These are phyloP conservation scores for Mycena floridula DNA, from an alignment of 768 basidiomycete genomes.

Conservation along the genomic window DNA sequence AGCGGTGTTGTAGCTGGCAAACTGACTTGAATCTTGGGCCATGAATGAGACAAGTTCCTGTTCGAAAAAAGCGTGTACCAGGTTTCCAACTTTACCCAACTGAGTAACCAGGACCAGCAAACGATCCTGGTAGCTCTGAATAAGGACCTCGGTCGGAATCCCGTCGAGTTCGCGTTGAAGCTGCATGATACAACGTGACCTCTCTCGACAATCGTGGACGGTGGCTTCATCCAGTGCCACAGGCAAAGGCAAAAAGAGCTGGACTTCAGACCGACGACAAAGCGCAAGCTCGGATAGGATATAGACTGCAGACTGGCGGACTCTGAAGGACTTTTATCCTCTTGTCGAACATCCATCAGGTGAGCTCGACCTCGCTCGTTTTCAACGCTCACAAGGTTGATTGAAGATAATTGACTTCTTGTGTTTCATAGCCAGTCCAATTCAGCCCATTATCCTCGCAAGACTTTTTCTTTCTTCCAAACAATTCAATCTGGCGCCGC, in stretches of 20 bases:
- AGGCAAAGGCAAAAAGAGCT: constrained; percentile 50
- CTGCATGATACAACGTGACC: too few relatives aligned
- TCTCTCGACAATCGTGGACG: too few relatives aligned
- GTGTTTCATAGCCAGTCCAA: constrained; percentile 63
- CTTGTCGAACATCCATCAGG: constrained; percentile 53
- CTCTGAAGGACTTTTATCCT: constrained; percentile 66
- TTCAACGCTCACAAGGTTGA: constrained; percentile 1
- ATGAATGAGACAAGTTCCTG: constrained; percentile 6
- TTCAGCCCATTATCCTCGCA: constrained; percentile 51
- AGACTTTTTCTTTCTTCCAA: constrained; percentile 67
- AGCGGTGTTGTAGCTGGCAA: constrained; percentile 60
- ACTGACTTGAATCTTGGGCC: constrained; percentile 68
- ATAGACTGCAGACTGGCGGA: too few relatives aligned
- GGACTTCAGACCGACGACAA: constrained; percentile 70
- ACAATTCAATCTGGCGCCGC: constrained; percentile 54
- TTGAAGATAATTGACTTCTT: constrained; percentile 65
- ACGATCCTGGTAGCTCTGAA: constrained; percentile 79
- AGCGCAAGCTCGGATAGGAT: too few relatives aligned
- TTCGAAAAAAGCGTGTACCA: constrained; percentile 43
- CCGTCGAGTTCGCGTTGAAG: constrained; percentile 54
- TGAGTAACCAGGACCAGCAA: constrained; percentile 86
- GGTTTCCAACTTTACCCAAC: constrained; percentile 80
- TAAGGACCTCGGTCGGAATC: constrained; percentile 61
- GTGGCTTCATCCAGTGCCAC: too few relatives aligned
- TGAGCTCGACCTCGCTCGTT: constrained; percentile 18